These are phyloP conservation scores for Fennellomyces sp. DNA, from an alignment of 371 early-diverging fungal species.

Conservation along the genomic window DNA sequence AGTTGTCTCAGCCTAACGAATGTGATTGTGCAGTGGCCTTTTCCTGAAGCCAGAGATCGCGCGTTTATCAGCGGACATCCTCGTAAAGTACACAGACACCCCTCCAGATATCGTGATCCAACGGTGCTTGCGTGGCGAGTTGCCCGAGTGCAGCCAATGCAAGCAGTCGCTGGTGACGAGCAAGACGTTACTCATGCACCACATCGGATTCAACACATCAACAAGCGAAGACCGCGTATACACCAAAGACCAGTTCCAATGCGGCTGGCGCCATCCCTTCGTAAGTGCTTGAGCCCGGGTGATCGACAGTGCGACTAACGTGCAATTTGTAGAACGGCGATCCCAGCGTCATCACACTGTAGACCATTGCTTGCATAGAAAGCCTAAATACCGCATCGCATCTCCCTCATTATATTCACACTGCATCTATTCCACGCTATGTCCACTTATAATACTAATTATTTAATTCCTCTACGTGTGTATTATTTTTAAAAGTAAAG, in stretches of 20 bases:
- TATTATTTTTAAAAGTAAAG: not conserved
- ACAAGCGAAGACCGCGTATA: slow-evolving; percentile 60
- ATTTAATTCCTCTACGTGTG: not conserved
- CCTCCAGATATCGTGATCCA: slow-evolving; percentile 66
- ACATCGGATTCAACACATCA: slow-evolving; percentile 66
- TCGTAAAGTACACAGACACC: slow-evolving; percentile 35
- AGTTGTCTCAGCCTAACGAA: not conserved
- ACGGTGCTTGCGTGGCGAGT: slow-evolving; percentile 54
- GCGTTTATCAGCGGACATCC: slow-evolving; percentile 37
- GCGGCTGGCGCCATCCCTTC: slow-evolving; percentile 70
- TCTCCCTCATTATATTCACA: slow-evolving; percentile 1
- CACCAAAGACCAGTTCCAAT: slow-evolving; percentile 61
- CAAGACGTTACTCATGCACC: slow-evolving; percentile 57
- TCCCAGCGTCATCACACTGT: slow-evolving; percentile 15
- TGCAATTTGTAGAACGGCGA: slow-evolving; percentile 20
- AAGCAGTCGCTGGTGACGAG: slow-evolving; percentile 49
- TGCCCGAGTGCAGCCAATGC: slow-evolving; percentile 47
- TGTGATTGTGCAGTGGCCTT: slow-evolving; percentile 36
- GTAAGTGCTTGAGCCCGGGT: slow-evolving; percentile 39
- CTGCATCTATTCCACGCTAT: too few relatives aligned
- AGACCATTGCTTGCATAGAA: slow-evolving; percentile 3
- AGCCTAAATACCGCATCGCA: not conserved
- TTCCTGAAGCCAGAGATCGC: slow-evolving; percentile 55
- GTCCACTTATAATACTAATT: too few relatives aligned
- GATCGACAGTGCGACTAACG: not conserved